Base-by-base conservation (phyloP, 805 yeast species). In the Candida succiphila region DNA sequence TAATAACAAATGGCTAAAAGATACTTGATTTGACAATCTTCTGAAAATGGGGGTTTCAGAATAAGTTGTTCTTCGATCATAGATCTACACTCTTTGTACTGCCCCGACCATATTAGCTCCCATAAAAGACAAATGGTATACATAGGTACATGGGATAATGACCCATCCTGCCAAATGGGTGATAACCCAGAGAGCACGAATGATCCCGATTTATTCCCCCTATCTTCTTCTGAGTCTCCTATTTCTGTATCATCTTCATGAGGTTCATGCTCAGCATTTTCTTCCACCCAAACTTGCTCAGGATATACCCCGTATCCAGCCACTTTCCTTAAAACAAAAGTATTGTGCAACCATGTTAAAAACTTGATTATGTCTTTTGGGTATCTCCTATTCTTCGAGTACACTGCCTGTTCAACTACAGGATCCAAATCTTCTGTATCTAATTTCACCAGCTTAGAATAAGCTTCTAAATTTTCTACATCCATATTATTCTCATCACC, bases 91-190 rank as follows among this genome's bases (percentile, higher is more conserved):
- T 44, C 51, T 4, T 47, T 40, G 34, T 55, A 61, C 12, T 60
- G 56, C 4, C 63, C 61, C 20, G 56, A 51, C 1, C 54, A 40
- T 16, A 69, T 40, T 17, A 63, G 48, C 19, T 56, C 49, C 75
- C 75, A 71, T 12, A 69, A 40, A 24, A 61, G 43, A 1, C 65
- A 52, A 20, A 57, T 53, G 14, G 59, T 49, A 40, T 64, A 69
- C 42, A 63, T 36, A 5, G 69, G 74, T 9, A 65, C 46, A 38
- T 60, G 58, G 2, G 60, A 52, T 26, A 46, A 49, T 15, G 71
- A 52, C 2, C 72, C 68, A 1, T 59, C 41, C 31, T 62, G 46
- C 58, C 62, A 66, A 0, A 51, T 53, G 1, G 66, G 67, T 5
- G 67, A 62, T 19, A 49, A n/a, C n/a, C n/a, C n/a, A n/a, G n/a